These are phyloP conservation scores for Metschnikowia vanudenii DNA, from an alignment of 805 yeast genomes.

Conservation along the genomic window DNA sequence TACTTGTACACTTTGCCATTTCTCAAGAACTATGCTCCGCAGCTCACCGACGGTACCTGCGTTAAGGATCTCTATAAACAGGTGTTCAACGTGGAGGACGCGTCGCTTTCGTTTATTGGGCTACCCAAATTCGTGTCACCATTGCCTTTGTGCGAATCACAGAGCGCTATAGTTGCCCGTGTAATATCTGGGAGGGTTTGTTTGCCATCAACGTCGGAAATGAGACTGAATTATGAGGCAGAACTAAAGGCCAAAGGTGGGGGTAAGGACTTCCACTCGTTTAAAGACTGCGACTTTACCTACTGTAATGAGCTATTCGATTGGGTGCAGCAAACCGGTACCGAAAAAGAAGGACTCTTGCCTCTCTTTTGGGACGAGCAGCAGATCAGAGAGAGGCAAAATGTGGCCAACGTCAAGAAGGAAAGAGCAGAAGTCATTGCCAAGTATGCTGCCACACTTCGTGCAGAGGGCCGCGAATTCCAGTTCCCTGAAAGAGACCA, in stretches of 20 bases:
- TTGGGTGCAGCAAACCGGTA: constrained; percentile 13
- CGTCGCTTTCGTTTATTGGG: constrained; percentile 18
- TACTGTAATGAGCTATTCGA: constrained; percentile 23
- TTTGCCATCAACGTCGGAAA: constrained; percentile 13
- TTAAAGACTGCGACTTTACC: constrained; percentile 20
- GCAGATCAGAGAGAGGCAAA: constrained; percentile 15
- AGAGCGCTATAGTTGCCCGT: constrained; percentile 20
- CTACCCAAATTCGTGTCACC: constrained; percentile 18
- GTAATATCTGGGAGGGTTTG: constrained; percentile 17
- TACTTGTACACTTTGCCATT: constrained; percentile 20
- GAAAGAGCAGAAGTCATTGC: constrained; percentile 15
- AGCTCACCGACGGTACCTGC: constrained; percentile 15
- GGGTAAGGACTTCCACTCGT: constrained; percentile 20
- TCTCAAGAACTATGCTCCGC: constrained; percentile 10
- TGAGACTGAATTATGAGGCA: constrained; percentile 8
- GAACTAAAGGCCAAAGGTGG: constrained; percentile 15
- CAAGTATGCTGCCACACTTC: constrained; percentile 17
- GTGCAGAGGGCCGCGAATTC: constrained; percentile 17
- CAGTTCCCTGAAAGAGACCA: constrained; percentile 11
- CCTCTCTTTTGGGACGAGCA: constrained; percentile 23
- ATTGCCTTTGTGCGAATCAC: constrained; percentile 20
- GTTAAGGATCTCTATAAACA: constrained; percentile 18
- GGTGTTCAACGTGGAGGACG: constrained; percentile 18
- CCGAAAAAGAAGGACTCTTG: constrained; percentile 20
- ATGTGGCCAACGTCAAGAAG: constrained; percentile 18